Base-by-base conservation (phyloP, 2,329 filamentous ascomycete genomes). In the Tolypocladium guangdongense region DNA sequence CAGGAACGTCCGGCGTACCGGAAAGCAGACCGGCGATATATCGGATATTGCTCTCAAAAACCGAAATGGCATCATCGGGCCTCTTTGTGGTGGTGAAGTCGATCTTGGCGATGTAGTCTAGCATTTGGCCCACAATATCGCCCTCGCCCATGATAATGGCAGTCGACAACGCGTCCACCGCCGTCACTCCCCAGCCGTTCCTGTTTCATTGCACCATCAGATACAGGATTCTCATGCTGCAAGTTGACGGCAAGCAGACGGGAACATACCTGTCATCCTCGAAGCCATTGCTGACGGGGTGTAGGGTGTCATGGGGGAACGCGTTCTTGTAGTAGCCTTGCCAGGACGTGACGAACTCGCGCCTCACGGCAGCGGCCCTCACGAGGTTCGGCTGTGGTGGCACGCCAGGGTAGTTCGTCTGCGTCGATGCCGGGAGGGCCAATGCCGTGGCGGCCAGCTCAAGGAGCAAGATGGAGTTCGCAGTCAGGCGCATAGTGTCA, bases 31-130 rank as follows among this genome's bases (percentile, higher is more conserved):
- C 90, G 11, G 82, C 90, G 1, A 96, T 72, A 62, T 95, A 95
- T 32, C 90, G 84, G 63, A 96, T 95, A 0, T 88, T 96, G 0
- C 89, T 95, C 70, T 96, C 90, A 62, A 96, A 96, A 8, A 96
- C 70, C 38, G 86, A 92, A 49, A 95, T 82, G 11, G 74, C 69
- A 1, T 74, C 68, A 2, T 74, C 62, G 4, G 50, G 52, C 50
- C 57, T 54, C 4, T 58, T 54, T 1, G 85, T 87, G 12, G 75
- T 72, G 43, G 78, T 78, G 63, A 88, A 95, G 67, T 95, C 75
- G 62, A 95, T 85, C 0, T 70, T 79, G 0, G 82, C 78, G 47
- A 95, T 79, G 64, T 84, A 84, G 7, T 85, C 74, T 22, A 95
- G 68, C 57, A 95, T 90, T 52, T 83, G 74, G 43, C 83, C 72